phyloP scores from a whole-genome alignment of 768 basidiomycete species.

The Tylopilus sp. region DNA sequence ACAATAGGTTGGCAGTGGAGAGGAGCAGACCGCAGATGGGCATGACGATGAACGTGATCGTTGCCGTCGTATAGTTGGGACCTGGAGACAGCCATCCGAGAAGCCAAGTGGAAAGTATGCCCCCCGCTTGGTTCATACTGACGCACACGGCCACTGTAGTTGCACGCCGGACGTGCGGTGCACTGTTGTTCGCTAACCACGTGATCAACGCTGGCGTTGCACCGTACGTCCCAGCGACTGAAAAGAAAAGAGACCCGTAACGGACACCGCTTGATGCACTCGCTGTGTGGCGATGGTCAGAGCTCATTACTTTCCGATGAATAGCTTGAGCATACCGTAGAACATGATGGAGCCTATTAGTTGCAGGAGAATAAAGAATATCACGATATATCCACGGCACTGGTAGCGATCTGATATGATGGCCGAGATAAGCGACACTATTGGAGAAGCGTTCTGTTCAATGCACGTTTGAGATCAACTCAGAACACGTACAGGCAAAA shows the following conservation, averaged over 20 bases:
- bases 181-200: not conserved
- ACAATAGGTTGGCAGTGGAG: not conserved
- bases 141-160: not conserved
- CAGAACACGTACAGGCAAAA: constrained; percentile 40
- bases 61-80: not conserved
- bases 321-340: not conserved
- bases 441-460: too few species aligned
- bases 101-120: not conserved
- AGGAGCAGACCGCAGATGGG: not conserved
- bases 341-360: not conserved
- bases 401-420: constrained; percentile 50
- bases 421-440: not conserved
- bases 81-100: not conserved
- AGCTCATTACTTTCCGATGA: too few species aligned
- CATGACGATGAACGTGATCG: not conserved
- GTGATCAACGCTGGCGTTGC: not conserved
- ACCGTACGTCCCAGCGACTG: constrained; percentile 49
- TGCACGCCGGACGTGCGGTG: not conserved
- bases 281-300: not conserved
- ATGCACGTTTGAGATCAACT: not conserved
- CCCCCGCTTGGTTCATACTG: not conserved
- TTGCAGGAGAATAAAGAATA: not conserved
- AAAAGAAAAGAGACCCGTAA: constrained; percentile 57
- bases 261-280: constrained; percentile 37
- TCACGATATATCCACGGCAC: not conserved